phyloP scores from a whole-genome alignment of 495 filamentous ascomycete species.

The Geoglossum glabrum region DNA sequence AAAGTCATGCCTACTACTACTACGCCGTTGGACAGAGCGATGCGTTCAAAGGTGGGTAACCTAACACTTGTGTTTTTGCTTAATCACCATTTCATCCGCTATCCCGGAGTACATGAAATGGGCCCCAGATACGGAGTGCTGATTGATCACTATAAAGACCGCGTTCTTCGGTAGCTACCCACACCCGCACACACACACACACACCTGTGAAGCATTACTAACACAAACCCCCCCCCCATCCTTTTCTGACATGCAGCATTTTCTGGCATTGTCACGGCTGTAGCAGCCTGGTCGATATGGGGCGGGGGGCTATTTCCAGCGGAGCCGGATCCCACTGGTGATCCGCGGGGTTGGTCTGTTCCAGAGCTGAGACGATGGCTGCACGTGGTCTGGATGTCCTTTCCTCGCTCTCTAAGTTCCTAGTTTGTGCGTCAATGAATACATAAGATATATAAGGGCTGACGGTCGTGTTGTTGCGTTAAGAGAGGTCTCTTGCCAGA shows the following conservation, averaged over 20 bases:
- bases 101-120: no score
- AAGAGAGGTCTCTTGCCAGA: slow-evolving; percentile 57
- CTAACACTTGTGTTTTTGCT: no score
- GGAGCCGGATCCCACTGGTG: slow-evolving; percentile 52
- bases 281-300: slow-evolving; percentile 69
- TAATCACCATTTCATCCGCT: no score
- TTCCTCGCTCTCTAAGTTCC: not conserved
- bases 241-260: slow-evolving; percentile 32
- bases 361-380: slow-evolving; percentile 46
- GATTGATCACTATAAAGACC: slow-evolving; percentile 18
- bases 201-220: not conserved
- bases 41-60: slow-evolving; percentile 58
- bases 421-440: not conserved
- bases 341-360: slow-evolving; percentile 15
- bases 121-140: slow-evolving; percentile 1
- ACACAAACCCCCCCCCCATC: not conserved
- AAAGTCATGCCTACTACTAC: slow-evolving; percentile 37
- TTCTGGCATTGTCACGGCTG: slow-evolving; percentile 64
- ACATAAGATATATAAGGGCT: not conserved
- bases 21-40: slow-evolving; percentile 58
- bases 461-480: not conserved
- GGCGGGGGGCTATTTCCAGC: slow-evolving; percentile 60
- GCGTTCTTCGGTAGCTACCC: slow-evolving; percentile 29
- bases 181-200: not conserved
- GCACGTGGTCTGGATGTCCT: slow-evolving; percentile 35